Conservation (phyloP, 1,284 basidiomycete species). For the Ganoderma leucocontextum region DNA sequence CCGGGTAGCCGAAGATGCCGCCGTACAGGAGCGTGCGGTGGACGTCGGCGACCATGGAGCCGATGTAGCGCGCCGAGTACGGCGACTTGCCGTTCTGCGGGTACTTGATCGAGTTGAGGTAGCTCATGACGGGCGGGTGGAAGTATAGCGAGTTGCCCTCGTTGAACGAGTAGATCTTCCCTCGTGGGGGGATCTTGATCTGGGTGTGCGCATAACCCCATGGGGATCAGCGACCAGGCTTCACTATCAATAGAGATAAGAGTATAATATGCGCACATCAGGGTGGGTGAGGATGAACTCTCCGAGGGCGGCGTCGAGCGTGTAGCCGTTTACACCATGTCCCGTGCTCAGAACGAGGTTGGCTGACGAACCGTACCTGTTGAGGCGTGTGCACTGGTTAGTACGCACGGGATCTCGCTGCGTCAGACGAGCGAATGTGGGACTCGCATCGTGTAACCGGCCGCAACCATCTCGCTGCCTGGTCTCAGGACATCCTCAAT, state of each 20-base stretch:
- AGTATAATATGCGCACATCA: slow-evolving; percentile 61
- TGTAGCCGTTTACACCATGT: slow-evolving; percentile 97
- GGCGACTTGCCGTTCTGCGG: slow-evolving; percentile 80
- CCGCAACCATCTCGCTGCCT: slow-evolving; percentile 97
- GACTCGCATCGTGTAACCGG: slow-evolving; percentile 92
- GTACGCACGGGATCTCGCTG: slow-evolving; percentile 13
- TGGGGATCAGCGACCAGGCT: background rate
- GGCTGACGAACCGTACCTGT: slow-evolving; percentile 97
- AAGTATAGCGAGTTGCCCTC: slow-evolving; percentile 98
- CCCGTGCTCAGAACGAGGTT: slow-evolving; percentile 98
- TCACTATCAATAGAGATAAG: background rate
- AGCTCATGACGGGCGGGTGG: slow-evolving; percentile 85
- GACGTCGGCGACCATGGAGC: slow-evolving; percentile 98
- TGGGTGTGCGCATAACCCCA: slow-evolving; percentile 38
- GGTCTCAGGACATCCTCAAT: slow-evolving; percentile 92
- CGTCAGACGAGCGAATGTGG: slow-evolving; percentile 16
- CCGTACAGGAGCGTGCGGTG: slow-evolving; percentile 97
- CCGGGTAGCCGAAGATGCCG: slow-evolving; percentile 98
- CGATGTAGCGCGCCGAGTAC: slow-evolving; percentile 96
- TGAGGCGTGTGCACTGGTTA: slow-evolving; percentile 10
- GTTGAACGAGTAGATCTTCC: slow-evolving; percentile 99
- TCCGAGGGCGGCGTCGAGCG: slow-evolving; percentile 93
- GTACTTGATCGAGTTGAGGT: slow-evolving; percentile 96
- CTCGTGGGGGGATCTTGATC: slow-evolving; percentile 93
- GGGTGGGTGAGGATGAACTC: slow-evolving; percentile 99